A percentile compares a stretch with the other conserved stretches of the same genome.
phyloP scores from a whole-genome alignment of 148 eudicot genomes.

The Rhododendron williamsianum region DNA sequence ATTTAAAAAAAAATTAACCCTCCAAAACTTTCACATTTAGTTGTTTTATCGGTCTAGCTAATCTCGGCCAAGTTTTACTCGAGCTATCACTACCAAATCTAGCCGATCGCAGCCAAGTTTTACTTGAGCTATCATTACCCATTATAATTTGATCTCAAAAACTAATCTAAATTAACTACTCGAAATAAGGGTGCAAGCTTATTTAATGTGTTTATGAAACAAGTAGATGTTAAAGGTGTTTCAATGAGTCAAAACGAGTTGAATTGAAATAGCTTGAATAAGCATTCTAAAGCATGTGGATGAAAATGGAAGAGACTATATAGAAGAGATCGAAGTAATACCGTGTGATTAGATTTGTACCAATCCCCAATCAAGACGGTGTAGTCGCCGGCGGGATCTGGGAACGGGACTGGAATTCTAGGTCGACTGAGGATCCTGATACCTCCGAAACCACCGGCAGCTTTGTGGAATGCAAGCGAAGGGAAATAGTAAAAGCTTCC shows the following conservation, averaged over 20 bases:
- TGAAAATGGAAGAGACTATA: background rate
- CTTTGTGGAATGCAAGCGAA: slow-evolving; percentile 88
- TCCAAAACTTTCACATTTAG: too few relatives aligned
- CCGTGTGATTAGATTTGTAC: slow-evolving; percentile 91
- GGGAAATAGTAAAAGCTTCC: slow-evolving; percentile 97
- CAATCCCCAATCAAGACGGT: slow-evolving; percentile 93
- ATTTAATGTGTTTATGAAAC: background rate
- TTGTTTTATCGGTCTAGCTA: background rate
- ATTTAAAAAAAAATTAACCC: too few relatives aligned
- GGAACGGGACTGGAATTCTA: slow-evolving; percentile 75
- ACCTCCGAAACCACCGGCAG: slow-evolving; percentile 94
- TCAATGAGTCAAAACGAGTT: background rate
- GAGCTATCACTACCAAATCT: background rate
- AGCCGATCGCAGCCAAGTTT: background rate
- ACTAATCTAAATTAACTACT: too few relatives aligned
- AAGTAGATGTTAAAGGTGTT: background rate
- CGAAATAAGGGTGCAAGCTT: background rate
- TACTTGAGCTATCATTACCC: background rate
- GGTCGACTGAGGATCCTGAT: slow-evolving; percentile 88
- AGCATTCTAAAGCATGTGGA: background rate
- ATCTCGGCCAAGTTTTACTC: background rate
- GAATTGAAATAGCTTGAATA: background rate
- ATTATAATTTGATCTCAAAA: too few relatives aligned
- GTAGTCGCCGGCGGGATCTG: slow-evolving; percentile 66
- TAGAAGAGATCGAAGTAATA: slow-evolving; percentile 10